Conservation (phyloP, 495 filamentous ascomycete species). For the Annulohypoxylon stygium region DNA sequence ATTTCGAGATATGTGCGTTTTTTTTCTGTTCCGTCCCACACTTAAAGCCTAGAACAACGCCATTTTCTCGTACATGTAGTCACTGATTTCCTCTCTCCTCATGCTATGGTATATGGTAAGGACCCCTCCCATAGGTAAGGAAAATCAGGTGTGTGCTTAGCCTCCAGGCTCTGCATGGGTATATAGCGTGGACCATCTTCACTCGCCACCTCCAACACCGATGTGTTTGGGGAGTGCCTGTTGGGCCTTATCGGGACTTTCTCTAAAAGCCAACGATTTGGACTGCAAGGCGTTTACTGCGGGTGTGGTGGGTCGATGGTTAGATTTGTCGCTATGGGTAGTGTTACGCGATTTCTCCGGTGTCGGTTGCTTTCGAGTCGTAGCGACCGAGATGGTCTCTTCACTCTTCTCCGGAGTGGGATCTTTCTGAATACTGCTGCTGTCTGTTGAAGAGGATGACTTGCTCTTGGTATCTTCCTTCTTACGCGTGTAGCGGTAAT, state of each 20-base stretch:
- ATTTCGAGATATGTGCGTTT: neutral
- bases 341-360: slow-evolving; percentile 26
- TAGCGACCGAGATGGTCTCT: slow-evolving; percentile 75
- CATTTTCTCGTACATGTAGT: neutral
- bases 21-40: neutral
- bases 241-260: slow-evolving; percentile 65
- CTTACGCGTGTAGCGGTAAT: slow-evolving; percentile 46
- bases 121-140: slow-evolving; percentile 10
- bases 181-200: neutral
- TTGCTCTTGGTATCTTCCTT: slow-evolving; percentile 18
- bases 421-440: slow-evolving; percentile 69
- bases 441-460: slow-evolving; percentile 10
- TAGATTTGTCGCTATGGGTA: slow-evolving; percentile 1
- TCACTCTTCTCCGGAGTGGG: slow-evolving; percentile 82
- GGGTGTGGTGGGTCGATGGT: slow-evolving; percentile 29
- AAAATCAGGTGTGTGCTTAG: neutral
- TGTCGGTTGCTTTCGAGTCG: slow-evolving; percentile 52
- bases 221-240: slow-evolving; percentile 50
- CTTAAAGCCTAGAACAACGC: slow-evolving; percentile 3
- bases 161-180: neutral
- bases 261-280: slow-evolving; percentile 64
- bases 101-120: neutral
- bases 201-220: slow-evolving; percentile 47
- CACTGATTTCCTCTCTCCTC: slow-evolving; percentile 1
- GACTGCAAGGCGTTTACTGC: slow-evolving; percentile 46